Evolutionary conservation across 1,139 yeast genomes (phyloP).

Genomic region (Yamadazyma atlantica): DNA sequence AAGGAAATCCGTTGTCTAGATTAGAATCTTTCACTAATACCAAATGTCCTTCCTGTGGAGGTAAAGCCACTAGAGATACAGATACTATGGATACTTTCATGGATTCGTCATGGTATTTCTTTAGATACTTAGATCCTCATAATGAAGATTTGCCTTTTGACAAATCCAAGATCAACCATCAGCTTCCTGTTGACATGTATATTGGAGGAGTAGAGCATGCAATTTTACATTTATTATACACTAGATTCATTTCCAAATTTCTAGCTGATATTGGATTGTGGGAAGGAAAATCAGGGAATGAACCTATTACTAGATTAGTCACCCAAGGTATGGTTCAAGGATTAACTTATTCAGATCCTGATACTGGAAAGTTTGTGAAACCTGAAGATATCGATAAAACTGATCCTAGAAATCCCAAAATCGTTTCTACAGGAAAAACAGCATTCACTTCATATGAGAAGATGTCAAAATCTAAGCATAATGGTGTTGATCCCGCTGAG

Average conservation of each 20-base stretch:
- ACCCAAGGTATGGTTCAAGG: slow-evolving; percentile 99
- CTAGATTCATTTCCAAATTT: slow-evolving; percentile 83
- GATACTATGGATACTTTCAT: slow-evolving; percentile 99
- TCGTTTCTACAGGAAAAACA: slow-evolving; percentile 47
- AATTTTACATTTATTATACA: slow-evolving; percentile 80
- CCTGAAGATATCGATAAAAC: slow-evolving; percentile 63
- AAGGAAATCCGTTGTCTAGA: slow-evolving; percentile 71
- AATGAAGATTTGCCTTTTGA: slow-evolving; percentile 57
- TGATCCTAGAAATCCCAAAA: slow-evolving; percentile 38
- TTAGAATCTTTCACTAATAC: slow-evolving; percentile 71
- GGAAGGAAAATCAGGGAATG: slow-evolving; percentile 45
- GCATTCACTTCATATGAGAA: slow-evolving; percentile 73
- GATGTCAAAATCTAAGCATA: slow-evolving; percentile 94
- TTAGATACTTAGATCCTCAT: slow-evolving; percentile 76
- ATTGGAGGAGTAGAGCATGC: slow-evolving; percentile 98
- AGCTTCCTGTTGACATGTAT: slow-evolving; percentile 85
- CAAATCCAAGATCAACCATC: slow-evolving; percentile 46
- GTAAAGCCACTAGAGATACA: slow-evolving; percentile 77
- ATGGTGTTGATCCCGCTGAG: slow-evolving; percentile 87
- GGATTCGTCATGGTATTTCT: slow-evolving; percentile 96
- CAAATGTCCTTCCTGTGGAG: slow-evolving; percentile 79
- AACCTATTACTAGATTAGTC: slow-evolving; percentile 75
- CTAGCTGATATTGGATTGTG: slow-evolving; percentile 58
- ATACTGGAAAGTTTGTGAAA: slow-evolving; percentile 68
- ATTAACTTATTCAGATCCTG: slow-evolving; percentile 72